Evolutionary conservation across 2,329 filamentous ascomycete genomes (phyloP).

Genomic region (Pleochaeta shiraiana): DNA sequence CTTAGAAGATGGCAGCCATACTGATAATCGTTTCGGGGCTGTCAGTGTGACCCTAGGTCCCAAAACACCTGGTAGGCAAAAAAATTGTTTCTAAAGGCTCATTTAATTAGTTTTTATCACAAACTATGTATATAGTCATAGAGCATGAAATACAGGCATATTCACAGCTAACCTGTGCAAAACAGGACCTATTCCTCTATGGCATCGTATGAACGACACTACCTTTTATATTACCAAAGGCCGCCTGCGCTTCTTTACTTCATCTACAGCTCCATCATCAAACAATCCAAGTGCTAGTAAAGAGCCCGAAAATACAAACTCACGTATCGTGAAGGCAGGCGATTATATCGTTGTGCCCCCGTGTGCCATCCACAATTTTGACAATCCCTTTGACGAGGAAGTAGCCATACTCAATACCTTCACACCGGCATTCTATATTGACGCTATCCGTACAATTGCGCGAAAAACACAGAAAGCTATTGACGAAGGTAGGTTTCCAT

Average conservation of each 20-base stretch:
- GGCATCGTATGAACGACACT: constrained; percentile 36
- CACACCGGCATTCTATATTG: constrained; percentile 21
- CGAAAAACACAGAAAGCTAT: constrained; percentile 5
- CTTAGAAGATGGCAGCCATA: constrained; percentile 17
- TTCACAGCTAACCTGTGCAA: no score
- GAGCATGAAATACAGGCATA: no score
- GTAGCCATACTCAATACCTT: constrained; percentile 34
- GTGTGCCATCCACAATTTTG: constrained; percentile 32
- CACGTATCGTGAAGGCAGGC: constrained; percentile 22
- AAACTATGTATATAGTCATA: no score
- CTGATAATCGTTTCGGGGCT: constrained; percentile 26
- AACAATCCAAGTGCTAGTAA: not conserved
- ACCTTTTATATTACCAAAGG: constrained; percentile 33
- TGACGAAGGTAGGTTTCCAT: constrained; percentile 6
- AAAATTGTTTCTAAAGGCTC: not conserved
- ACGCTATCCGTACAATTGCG: constrained; percentile 9
- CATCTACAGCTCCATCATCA: not conserved
- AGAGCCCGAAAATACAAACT: not conserved
- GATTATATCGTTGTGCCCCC: constrained; percentile 33
- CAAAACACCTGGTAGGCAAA: not conserved
- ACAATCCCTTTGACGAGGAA: constrained; percentile 30
- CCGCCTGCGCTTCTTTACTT: constrained; percentile 23
- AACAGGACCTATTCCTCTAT: constrained; percentile 26
- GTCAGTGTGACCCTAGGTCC: constrained; percentile 25
- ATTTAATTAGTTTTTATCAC: no score